A percentile compares a stretch with the other conserved stretches of the same genome.
phyloP scores from a whole-genome alignment of 768 basidiomycete genomes.

The Lentinula sp. region DNA sequence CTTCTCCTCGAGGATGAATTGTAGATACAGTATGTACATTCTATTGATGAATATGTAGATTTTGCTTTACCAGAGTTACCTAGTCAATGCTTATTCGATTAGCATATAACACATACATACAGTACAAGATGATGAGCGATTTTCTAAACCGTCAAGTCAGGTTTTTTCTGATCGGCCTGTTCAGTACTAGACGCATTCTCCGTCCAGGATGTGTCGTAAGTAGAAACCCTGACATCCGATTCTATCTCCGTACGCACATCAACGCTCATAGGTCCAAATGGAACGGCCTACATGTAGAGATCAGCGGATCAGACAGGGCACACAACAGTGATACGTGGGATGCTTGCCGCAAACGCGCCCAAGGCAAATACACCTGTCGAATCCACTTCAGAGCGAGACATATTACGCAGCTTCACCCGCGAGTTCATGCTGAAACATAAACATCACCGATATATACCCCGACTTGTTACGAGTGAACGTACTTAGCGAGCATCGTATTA shows the following conservation, averaged over 20 bases:
- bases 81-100: too few species aligned
- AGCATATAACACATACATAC: too few species aligned
- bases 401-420: background rate
- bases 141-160: background rate
- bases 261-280: background rate
- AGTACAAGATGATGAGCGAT: too few species aligned
- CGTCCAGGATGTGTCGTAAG: background rate
- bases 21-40: too few species aligned
- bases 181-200: background rate
- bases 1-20: too few species aligned
- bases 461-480: background rate
- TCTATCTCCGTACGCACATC: background rate
- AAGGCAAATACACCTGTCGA: background rate
- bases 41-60: too few species aligned
- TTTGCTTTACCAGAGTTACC: too few species aligned
- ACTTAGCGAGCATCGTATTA: background rate
- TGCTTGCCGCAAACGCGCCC: background rate
- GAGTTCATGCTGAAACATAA: background rate
- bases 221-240: background rate
- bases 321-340: background rate
- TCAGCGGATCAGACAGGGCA: background rate
- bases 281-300: background rate
- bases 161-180: background rate
- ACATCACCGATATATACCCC: background rate
- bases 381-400: background rate